Evolutionary conservation across 2,329 filamentous ascomycete genomes (phyloP).

Genomic region (Ophiosphaerella narmari): DNA sequence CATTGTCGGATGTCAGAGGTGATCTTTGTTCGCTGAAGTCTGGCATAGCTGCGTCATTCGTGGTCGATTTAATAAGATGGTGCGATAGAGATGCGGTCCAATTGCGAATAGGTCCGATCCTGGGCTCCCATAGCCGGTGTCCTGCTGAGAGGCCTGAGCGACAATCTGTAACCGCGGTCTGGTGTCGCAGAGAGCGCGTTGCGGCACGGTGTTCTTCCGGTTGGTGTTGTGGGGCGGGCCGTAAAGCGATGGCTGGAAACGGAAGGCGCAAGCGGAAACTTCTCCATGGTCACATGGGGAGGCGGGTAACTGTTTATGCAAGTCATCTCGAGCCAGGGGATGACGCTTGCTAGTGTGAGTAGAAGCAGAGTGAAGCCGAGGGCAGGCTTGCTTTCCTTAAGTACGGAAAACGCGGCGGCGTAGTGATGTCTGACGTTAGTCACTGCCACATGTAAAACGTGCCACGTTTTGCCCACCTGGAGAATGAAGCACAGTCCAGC

Average conservation of each 20-base stretch:
- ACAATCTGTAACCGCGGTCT: conserved; percentile 2
- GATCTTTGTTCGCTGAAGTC: conserved; percentile 33
- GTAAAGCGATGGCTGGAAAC: conserved; percentile 7
- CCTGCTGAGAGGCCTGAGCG: conserved; percentile 2
- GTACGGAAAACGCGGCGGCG: too few relatives aligned
- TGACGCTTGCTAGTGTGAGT: background rate
- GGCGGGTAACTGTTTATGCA: background rate
- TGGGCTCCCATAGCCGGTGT: conserved; percentile 5
- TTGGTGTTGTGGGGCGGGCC: conserved; percentile 3
- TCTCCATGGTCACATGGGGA: conserved; percentile 4
- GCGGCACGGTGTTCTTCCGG: conserved; percentile 7
- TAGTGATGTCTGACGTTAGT: too few relatives aligned
- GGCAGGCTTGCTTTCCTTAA: too few relatives aligned
- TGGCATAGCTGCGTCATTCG: conserved; percentile 20
- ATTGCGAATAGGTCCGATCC: conserved; percentile 1
- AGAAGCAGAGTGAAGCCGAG: background rate
- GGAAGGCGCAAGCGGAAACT: conserved; percentile 8
- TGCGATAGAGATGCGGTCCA: conserved; percentile 3
- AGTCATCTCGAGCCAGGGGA: background rate
- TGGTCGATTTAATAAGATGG: background rate
- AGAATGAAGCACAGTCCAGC: too few relatives aligned
- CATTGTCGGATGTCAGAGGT: conserved; percentile 28
- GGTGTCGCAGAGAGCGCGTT: conserved; percentile 6
- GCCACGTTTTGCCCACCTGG: too few relatives aligned
- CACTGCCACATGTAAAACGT: too few relatives aligned